phyloP scores from a whole-genome alignment of 305 asterid species.

The Fraxinus greggii region DNA sequence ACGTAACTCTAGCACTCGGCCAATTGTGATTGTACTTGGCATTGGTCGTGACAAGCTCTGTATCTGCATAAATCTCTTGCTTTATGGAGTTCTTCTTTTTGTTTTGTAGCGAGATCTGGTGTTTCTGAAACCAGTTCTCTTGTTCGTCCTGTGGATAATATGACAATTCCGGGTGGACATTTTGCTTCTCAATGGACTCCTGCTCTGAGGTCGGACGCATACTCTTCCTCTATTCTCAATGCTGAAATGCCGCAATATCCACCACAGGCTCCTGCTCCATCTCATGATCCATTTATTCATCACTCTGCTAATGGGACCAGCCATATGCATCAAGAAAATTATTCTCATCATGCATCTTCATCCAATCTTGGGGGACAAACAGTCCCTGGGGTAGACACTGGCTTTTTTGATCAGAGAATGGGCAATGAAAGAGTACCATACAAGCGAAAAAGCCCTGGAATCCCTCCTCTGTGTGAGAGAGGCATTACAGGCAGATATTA shows the following conservation, averaged over 20 bases:
- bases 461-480: constrained; percentile 47
- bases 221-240: constrained; percentile 39
- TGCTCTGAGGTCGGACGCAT: constrained; percentile 47
- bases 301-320: constrained; percentile 42
- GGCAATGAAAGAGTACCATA: constrained; percentile 51
- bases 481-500: constrained; percentile 47
- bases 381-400: constrained; percentile 46
- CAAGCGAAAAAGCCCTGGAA: constrained; percentile 67
- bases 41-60: constrained; percentile 18
- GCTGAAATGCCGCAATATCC: constrained; percentile 51
- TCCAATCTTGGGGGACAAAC: constrained; percentile 45
- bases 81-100: constrained; percentile 20
- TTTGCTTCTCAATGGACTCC: constrained; percentile 56
- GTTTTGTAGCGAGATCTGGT: constrained; percentile 48
- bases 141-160: constrained; percentile 47
- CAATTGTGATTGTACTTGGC: background rate
- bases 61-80: constrained; percentile 1
- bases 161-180: constrained; percentile 40
- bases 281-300: constrained; percentile 48
- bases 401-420: constrained; percentile 45
- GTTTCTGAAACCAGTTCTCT: constrained; percentile 50
- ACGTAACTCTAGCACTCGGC: constrained; percentile 3
- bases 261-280: constrained; percentile 47
- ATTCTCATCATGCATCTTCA: constrained; percentile 45
- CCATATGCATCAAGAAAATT: constrained; percentile 40